Percentiles rank a stretch among this genome's conserved stretches.
phyloP scores from a whole-genome alignment of 192 early-diverging fungal species.

The Backusella luteola region DNA sequence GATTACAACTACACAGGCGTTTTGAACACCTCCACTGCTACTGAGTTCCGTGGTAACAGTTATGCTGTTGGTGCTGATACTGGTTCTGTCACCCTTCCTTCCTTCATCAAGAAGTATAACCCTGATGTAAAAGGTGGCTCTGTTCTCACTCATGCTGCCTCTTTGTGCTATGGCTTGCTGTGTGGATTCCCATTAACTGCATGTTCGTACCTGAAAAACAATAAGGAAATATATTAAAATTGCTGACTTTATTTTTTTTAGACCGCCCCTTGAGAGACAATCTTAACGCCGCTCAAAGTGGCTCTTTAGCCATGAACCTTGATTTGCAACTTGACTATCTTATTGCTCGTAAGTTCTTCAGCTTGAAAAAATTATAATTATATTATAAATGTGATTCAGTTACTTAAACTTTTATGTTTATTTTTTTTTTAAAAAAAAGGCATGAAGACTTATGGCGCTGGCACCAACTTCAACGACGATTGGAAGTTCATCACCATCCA shows the following conservation, averaged over 20 bases:
- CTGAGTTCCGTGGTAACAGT: constrained; percentile 45
- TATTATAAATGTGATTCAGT: neutral
- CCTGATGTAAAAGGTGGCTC: constrained; percentile 38
- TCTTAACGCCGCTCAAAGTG: constrained; percentile 55
- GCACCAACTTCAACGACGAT: neutral
- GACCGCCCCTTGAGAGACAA: constrained; percentile 18
- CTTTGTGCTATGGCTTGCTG: neutral
- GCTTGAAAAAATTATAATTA: neutral
- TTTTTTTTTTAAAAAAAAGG: neutral
- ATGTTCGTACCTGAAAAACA: constrained; percentile 5
- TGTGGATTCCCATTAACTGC: constrained; percentile 10
- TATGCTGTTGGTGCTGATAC: constrained; percentile 53
- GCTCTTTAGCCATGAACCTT: constrained; percentile 46
- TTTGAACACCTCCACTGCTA: constrained; percentile 2
- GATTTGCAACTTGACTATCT: constrained; percentile 43
- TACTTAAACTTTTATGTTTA: neutral
- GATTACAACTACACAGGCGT: constrained; percentile 3
- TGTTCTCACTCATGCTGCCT: constrained; percentile 40
- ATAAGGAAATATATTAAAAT: neutral
- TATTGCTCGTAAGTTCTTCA: constrained; percentile 12
- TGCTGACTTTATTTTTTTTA: neutral
- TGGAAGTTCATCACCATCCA: constrained; percentile 23
- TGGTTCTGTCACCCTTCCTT: constrained; percentile 44
- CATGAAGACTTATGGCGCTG: constrained; percentile 3
- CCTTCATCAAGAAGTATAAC: constrained; percentile 43